phyloP scores from a whole-genome alignment of 371 early-diverging fungal genomes.

The Apophysomyces ossiformis region DNA sequence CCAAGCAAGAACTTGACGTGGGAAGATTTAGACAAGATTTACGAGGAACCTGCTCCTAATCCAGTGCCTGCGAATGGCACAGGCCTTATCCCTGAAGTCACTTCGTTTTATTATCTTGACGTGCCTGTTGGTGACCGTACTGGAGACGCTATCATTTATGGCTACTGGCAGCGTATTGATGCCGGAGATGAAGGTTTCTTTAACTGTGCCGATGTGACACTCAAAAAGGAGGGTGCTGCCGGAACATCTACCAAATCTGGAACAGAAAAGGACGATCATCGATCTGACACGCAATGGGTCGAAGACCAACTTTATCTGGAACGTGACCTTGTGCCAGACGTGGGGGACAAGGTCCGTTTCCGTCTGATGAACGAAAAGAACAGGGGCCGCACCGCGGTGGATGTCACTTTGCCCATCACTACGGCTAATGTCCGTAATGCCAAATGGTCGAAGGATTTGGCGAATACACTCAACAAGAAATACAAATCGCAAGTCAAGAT shows the following conservation, averaged over 20 bases:
- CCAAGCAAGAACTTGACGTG: neutral
- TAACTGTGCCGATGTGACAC: slow-evolving; percentile 11
- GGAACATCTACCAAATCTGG: slow-evolving; percentile 34
- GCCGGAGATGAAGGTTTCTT: slow-evolving; percentile 13
- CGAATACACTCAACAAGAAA: neutral
- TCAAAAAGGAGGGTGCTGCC: slow-evolving; percentile 34
- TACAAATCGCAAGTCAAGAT: neutral
- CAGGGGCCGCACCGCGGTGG: neutral
- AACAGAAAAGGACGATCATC: slow-evolving; percentile 38
- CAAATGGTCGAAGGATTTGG: neutral
- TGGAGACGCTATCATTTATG: slow-evolving; percentile 5
- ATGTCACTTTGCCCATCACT: neutral
- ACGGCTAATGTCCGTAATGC: neutral
- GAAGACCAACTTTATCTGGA: neutral
- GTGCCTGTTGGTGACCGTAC: slow-evolving; percentile 3
- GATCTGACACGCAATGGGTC: slow-evolving; percentile 70
- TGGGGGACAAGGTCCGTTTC: slow-evolving; percentile 60
- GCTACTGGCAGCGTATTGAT: slow-evolving; percentile 5
- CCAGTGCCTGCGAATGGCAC: slow-evolving; percentile 8
- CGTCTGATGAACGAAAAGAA: neutral
- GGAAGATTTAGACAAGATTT: neutral
- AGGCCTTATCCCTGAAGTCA: neutral
- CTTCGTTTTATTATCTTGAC: slow-evolving; percentile 7
- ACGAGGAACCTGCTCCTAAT: neutral
- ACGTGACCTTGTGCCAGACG: slow-evolving; percentile 57